Evolutionary conservation across 495 filamentous ascomycete species (phyloP).

Genomic region (Corynascus novoguineensis): DNA sequence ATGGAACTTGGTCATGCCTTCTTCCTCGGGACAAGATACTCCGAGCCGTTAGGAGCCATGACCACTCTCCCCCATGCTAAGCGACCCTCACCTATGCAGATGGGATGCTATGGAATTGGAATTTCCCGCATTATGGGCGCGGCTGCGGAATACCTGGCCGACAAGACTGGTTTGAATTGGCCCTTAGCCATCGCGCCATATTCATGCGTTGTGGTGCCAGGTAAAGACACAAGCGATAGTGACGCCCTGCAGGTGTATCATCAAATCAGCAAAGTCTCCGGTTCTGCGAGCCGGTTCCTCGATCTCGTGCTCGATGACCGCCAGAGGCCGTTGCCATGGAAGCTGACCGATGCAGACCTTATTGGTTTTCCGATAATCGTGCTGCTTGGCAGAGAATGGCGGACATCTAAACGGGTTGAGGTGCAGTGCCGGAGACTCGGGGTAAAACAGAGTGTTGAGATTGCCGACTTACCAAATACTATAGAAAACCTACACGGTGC

Average conservation of each 20-base stretch:
- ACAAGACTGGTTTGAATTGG: slow-evolving; percentile 79
- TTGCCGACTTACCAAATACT: slow-evolving; percentile 24
- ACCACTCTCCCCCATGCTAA: slow-evolving; percentile 39
- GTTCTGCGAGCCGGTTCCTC: slow-evolving; percentile 26
- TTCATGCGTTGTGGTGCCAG: slow-evolving; percentile 65
- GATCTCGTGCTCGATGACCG: slow-evolving; percentile 72
- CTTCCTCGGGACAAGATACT: slow-evolving; percentile 86
- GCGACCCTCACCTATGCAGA: slow-evolving; percentile 57
- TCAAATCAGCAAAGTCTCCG: slow-evolving; percentile 10
- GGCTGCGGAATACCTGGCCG: slow-evolving; percentile 66
- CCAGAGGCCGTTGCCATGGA: slow-evolving; percentile 65
- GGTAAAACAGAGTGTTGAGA: slow-evolving; percentile 22
- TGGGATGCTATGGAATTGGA: slow-evolving; percentile 97
- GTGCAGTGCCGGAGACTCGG: slow-evolving; percentile 65
- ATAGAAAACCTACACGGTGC: slow-evolving; percentile 10
- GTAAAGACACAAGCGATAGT: slow-evolving; percentile 46
- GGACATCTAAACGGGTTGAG: slow-evolving; percentile 55
- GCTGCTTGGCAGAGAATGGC: slow-evolving; percentile 72
- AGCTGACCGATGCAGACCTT: slow-evolving; percentile 79
- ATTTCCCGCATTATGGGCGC: slow-evolving; percentile 87
- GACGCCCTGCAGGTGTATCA: slow-evolving; percentile 54
- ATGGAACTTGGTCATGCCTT: slow-evolving; percentile 95
- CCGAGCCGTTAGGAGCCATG: slow-evolving; percentile 59
- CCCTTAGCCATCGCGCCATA: slow-evolving; percentile 81
- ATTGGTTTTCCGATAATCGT: slow-evolving; percentile 83